A percentile compares a stretch with the other conserved stretches of the same genome.
phyloP scores from a whole-genome alignment of 2,329 filamentous ascomycete species.

The Mollisia scopiformis region DNA sequence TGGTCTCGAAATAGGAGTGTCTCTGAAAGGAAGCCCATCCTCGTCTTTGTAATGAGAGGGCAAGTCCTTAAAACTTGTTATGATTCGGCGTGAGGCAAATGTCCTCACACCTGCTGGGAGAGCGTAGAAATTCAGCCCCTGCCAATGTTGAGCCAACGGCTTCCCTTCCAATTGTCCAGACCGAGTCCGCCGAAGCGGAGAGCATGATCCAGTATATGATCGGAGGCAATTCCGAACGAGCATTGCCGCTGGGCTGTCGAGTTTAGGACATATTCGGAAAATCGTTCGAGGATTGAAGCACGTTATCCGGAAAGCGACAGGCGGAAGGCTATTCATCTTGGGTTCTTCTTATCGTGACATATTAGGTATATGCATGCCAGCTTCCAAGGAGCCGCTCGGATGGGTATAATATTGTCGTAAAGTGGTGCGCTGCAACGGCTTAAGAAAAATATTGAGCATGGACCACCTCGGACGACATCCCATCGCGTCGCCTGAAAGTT shows the following conservation, averaged over 20 bases:
- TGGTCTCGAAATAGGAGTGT: conserved; percentile 49
- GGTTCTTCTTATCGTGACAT: conserved; percentile 22
- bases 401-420: neutral
- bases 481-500: neutral
- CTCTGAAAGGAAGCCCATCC: conserved; percentile 55
- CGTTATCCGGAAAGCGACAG: conserved; percentile 26
- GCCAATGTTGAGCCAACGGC: neutral
- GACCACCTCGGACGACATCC: too few relatives aligned
- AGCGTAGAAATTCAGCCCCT: conserved; percentile 7
- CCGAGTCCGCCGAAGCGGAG: neutral
- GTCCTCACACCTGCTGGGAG: conserved; percentile 14
- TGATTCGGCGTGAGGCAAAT: conserved; percentile 32
- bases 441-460: conserved; percentile 12
- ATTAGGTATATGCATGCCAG: neutral
- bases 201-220: conserved; percentile 17
- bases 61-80: conserved; percentile 60
- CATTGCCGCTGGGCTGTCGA: conserved; percentile 29
- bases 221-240: conserved; percentile 23
- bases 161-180: neutral
- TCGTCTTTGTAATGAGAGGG: conserved; percentile 59
- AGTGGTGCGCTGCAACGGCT: neutral
- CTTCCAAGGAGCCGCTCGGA: neutral
- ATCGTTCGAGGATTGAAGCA: conserved; percentile 26
- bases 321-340: conserved; percentile 33
- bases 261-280: conserved; percentile 27